Evolutionary conservation across 2,329 filamentous ascomycete genomes (phyloP).

Genomic region (Pseudonectria foliicola): DNA sequence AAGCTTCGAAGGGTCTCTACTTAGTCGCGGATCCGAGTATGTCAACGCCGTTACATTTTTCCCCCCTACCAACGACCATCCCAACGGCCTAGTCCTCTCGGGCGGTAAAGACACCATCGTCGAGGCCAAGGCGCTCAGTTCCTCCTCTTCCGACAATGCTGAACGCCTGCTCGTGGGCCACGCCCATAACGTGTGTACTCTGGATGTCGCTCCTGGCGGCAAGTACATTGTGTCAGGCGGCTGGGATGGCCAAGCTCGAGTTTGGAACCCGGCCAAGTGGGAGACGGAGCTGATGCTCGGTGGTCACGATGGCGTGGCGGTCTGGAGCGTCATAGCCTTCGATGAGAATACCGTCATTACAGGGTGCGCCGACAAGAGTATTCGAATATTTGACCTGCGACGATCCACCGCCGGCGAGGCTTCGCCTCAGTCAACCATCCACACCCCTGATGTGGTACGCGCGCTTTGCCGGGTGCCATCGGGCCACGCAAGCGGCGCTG

Average conservation of each 20-base stretch:
- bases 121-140: slow-evolving; percentile 70
- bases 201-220: slow-evolving; percentile 69
- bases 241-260: slow-evolving; percentile 82
- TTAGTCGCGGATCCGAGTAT: slow-evolving; percentile 74
- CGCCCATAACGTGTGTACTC: slow-evolving; percentile 75
- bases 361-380: slow-evolving; percentile 84
- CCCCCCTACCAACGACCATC: slow-evolving; percentile 58
- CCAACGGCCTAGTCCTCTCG: slow-evolving; percentile 77
- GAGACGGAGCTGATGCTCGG: slow-evolving; percentile 64
- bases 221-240: slow-evolving; percentile 80
- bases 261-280: slow-evolving; percentile 86
- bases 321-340: slow-evolving; percentile 87
- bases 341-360: slow-evolving; percentile 77
- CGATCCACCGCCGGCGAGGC: slow-evolving; percentile 48
- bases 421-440: slow-evolving; percentile 46
- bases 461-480: slow-evolving; percentile 77
- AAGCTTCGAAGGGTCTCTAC: slow-evolving; percentile 68
- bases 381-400: slow-evolving; percentile 73
- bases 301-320: slow-evolving; percentile 67
- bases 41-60: slow-evolving; percentile 80
- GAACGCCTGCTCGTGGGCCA: slow-evolving; percentile 84
- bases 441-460: slow-evolving; percentile 76
- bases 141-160: slow-evolving; percentile 64
- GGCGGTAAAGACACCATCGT: slow-evolving; percentile 90
- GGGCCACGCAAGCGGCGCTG: slow-evolving; percentile 71